Evolutionary conservation across 129 eudicot genomes (phyloP).

Genomic region (Centrapalus pauciflorus): DNA sequence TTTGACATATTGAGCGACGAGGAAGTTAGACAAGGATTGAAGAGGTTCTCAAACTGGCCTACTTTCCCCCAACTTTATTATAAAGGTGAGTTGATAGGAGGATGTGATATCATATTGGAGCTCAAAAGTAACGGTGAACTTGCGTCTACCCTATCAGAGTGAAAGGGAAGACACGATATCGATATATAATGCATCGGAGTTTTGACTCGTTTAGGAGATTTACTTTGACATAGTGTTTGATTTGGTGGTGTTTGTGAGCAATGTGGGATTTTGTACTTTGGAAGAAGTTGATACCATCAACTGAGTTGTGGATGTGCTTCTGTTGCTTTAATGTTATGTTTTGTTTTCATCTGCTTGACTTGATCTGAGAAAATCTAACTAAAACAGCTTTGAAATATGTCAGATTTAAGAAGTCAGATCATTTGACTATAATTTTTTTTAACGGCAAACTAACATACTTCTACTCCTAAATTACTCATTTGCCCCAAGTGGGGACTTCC

Average conservation of each 20-base stretch:
- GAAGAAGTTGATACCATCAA: too few relatives aligned
- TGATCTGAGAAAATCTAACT: too few relatives aligned
- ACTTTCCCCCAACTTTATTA: slow-evolving; percentile 89
- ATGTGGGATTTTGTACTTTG: slow-evolving; percentile 18
- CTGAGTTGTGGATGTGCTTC: too few relatives aligned
- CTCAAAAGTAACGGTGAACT: slow-evolving; percentile 66
- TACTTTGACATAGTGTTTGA: slow-evolving; percentile 12
- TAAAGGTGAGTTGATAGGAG: slow-evolving; percentile 96
- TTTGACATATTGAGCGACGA: slow-evolving; percentile 84
- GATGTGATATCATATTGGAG: slow-evolving; percentile 91
- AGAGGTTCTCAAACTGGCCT: slow-evolving; percentile 90
- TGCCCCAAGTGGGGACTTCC: too few relatives aligned
- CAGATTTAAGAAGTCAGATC: too few relatives aligned
- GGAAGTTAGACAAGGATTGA: slow-evolving; percentile 86
- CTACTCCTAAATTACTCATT: too few relatives aligned
- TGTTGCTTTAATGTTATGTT: too few relatives aligned
- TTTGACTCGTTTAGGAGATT: neutral
- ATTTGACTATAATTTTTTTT: too few relatives aligned
- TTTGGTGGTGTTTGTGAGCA: slow-evolving; percentile 10
- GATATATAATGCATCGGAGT: neutral
- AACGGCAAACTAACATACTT: too few relatives aligned
- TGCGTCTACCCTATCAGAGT: slow-evolving; percentile 78
- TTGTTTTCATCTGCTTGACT: too few relatives aligned
- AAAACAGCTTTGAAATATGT: too few relatives aligned
- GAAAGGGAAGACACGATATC: neutral